These are phyloP conservation scores for Posidonia oceanica DNA, from an alignment of 116 monocot species.

Conservation along the genomic window DNA sequence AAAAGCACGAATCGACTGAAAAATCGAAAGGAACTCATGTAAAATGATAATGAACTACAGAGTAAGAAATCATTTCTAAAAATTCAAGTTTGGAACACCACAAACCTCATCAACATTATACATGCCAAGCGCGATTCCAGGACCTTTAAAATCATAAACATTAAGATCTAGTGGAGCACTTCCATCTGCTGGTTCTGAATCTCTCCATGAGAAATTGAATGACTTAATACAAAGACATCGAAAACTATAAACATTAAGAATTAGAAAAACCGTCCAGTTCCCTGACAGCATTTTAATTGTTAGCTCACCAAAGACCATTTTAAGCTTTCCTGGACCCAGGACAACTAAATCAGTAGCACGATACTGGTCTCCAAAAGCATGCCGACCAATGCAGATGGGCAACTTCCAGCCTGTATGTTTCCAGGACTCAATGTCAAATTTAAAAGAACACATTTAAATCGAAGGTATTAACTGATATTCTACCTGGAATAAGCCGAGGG, in stretches of 20 bases:
- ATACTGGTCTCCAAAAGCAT: conserved; percentile 90
- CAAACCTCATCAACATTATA: conserved; percentile 76
- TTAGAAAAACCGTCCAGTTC: background rate
- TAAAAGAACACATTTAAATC: background rate
- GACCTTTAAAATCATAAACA: conserved; percentile 70
- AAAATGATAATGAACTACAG: background rate
- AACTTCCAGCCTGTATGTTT: conserved; percentile 58
- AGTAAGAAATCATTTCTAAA: background rate
- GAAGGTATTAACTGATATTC: background rate
- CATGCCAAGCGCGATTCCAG: conserved; percentile 74
- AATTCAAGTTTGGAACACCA: background rate
- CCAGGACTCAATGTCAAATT: background rate
- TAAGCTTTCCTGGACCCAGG: conserved; percentile 67
- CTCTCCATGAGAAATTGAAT: conserved; percentile 1
- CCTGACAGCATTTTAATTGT: background rate
- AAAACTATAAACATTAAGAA: background rate
- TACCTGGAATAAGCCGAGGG: conserved; percentile 57
- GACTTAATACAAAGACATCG: background rate
- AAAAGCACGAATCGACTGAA: conserved; percentile 75
- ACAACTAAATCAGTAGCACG: conserved; percentile 65
- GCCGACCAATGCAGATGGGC: conserved; percentile 84
- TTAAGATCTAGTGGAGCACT: conserved; percentile 31
- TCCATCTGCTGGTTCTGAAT: conserved; percentile 34
- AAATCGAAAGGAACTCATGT: background rate
- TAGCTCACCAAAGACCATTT: conserved; percentile 70